phyloP scores from a whole-genome alignment of 768 basidiomycete species.

The Cyclocybe aegerita region DNA sequence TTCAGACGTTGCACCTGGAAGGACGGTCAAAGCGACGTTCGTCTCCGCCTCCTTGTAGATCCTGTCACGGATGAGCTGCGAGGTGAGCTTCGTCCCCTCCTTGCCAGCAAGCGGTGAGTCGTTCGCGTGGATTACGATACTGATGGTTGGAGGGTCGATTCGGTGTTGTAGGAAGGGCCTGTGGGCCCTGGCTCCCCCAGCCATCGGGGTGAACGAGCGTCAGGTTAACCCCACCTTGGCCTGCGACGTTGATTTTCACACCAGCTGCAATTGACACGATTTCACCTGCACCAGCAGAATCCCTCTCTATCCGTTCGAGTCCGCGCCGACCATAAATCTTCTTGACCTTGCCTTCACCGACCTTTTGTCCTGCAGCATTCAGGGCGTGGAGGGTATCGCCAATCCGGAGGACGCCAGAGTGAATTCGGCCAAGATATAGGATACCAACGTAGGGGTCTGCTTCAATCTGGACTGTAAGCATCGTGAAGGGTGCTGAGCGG shows the following conservation, averaged over 20 bases:
- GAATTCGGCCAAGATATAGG: conserved; percentile 46
- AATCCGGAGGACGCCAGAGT: conserved; percentile 36
- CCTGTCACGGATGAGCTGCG: conserved; percentile 46
- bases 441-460: conserved; percentile 50
- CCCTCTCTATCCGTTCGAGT: conserved; percentile 42
- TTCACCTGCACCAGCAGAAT: conserved; percentile 45
- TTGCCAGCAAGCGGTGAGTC: conserved; percentile 46
- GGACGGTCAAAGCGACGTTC: conserved; percentile 48
- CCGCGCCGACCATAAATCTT: conserved; percentile 40
- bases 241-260: conserved; percentile 10
- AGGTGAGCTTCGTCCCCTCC: conserved; percentile 49
- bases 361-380: conserved; percentile 40
- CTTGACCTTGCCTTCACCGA: conserved; percentile 51
- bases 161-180: conserved; percentile 44
- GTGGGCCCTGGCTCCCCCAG: conserved; percentile 40
- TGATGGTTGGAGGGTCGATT: conserved; percentile 52
- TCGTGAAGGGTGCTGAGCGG: conserved; percentile 41
- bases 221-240: conserved; percentile 39
- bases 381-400: conserved; percentile 41
- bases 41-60: conserved; percentile 50
- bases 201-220: conserved; percentile 44
- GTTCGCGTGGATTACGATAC: conserved; percentile 45
- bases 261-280: conserved; percentile 50
- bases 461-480: conserved; percentile 54
- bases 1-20: conserved; percentile 49